Percentiles rank a stretch among this genome's conserved stretches.
phyloP scores from a whole-genome alignment of 192 early-diverging fungal genomes.

The Mortierella claussenii region DNA sequence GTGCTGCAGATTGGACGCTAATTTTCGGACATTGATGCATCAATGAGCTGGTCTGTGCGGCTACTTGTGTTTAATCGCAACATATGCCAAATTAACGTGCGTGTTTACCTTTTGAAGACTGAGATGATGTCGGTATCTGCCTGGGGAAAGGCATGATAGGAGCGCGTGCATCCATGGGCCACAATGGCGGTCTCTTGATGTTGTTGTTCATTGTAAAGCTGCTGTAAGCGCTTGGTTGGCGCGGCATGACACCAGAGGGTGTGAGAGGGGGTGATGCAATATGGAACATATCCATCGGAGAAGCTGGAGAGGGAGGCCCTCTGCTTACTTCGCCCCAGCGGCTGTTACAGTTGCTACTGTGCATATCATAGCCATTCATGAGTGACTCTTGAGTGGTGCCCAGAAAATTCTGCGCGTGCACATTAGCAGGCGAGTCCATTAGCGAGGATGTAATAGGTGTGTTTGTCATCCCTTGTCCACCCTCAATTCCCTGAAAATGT shows the following conservation, averaged over 20 bases:
- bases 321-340: constrained; percentile 35
- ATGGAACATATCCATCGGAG: constrained; percentile 37
- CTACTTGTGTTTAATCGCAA: neutral
- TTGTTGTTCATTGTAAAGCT: constrained; percentile 20
- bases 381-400: constrained; percentile 22
- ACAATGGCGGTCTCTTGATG: constrained; percentile 38
- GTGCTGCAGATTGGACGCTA: constrained; percentile 61
- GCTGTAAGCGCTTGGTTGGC: constrained; percentile 29
- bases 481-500: constrained; percentile 34
- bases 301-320: constrained; percentile 1
- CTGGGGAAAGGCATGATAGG: constrained; percentile 36
- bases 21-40: neutral
- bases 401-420: constrained; percentile 16
- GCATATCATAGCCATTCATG: constrained; percentile 20
- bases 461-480: constrained; percentile 24
- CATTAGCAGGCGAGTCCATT: constrained; percentile 15
- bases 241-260: constrained; percentile 33
- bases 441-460: constrained; percentile 15
- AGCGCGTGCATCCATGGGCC: constrained; percentile 40
- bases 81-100: neutral
- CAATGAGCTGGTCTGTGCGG: neutral
- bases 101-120: constrained; percentile 43
- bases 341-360: too few relatives aligned
- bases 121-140: constrained; percentile 31
- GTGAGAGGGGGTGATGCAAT: constrained; percentile 46